These are phyloP conservation scores for Flaveria sonorensis DNA, from an alignment of 129 eudicot genomes.

Conservation along the genomic window DNA sequence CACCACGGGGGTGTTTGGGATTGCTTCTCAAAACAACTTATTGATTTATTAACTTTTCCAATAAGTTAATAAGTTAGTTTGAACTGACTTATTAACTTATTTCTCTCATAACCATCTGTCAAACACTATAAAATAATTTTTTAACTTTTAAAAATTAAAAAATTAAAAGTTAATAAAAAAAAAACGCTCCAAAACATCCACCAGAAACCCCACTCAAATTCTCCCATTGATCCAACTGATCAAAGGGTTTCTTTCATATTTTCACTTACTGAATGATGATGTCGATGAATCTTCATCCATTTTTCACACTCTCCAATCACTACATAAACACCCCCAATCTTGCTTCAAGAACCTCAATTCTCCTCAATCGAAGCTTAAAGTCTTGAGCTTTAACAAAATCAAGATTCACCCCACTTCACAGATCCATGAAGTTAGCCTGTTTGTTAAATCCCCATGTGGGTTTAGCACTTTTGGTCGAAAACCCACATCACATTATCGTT, in stretches of 20 bases:
- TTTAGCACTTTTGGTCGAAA: conserved; percentile 30
- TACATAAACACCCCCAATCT: conserved; percentile 33
- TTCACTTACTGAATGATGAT: conserved; percentile 40
- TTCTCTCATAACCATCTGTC: too few relatives aligned
- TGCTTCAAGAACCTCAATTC: conserved; percentile 31
- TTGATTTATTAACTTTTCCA: too few relatives aligned
- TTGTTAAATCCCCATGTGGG: conserved; percentile 28
- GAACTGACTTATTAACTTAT: too few relatives aligned
- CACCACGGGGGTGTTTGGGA: too few relatives aligned
- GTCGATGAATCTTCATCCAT: conserved; percentile 54
- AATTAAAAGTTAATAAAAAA: too few relatives aligned
- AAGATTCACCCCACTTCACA: conserved; percentile 41
- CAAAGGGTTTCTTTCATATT: conserved; percentile 20
- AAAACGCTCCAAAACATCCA: too few relatives aligned
- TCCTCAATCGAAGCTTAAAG: conserved; percentile 23
- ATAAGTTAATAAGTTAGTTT: too few relatives aligned
- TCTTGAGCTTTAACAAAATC: conserved; percentile 19
- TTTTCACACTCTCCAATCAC: conserved; percentile 54
- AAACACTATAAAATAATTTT: too few relatives aligned
- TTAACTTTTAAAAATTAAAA: too few relatives aligned
- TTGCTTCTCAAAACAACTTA: too few relatives aligned
- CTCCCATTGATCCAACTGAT: conserved; percentile 7
- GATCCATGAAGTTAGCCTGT: conserved; percentile 32
- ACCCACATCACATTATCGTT: conserved; percentile 39
- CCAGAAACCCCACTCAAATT: conserved; percentile 14